Conservation (phyloP, 805 yeast species). For the Ogataea dorogensis region DNA sequence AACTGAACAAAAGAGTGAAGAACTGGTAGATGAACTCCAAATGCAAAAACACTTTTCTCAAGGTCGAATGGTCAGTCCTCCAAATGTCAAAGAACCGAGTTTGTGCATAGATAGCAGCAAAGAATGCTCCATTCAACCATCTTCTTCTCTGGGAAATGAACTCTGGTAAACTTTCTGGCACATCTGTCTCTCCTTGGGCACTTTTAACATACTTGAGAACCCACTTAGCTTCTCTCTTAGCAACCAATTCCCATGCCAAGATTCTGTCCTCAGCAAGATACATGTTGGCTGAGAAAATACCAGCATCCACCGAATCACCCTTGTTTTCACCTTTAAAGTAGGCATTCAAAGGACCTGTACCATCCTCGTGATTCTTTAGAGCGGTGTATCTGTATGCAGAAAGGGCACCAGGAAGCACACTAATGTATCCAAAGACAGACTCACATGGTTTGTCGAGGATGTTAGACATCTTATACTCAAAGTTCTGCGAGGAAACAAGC, state of each 20-base stretch:
- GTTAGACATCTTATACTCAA: slow-evolving; percentile 96
- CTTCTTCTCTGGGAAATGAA: slow-evolving; percentile 94
- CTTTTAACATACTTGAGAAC: slow-evolving; percentile 86
- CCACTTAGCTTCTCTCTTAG: slow-evolving; percentile 82
- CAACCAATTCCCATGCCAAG: slow-evolving; percentile 92
- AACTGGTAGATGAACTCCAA: slow-evolving; percentile 89
- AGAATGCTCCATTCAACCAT: slow-evolving; percentile 97
- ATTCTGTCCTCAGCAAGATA: slow-evolving; percentile 96
- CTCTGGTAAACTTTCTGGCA: slow-evolving; percentile 92
- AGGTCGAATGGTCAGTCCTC: slow-evolving; percentile 78
- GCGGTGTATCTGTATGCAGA: slow-evolving; percentile 94
- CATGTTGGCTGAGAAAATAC: slow-evolving; percentile 94
- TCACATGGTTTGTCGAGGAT: slow-evolving; percentile 93
- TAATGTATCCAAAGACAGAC: slow-evolving; percentile 86
- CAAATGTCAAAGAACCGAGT: slow-evolving; percentile 84
- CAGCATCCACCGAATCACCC: slow-evolving; percentile 41
- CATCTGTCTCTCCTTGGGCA: slow-evolving; percentile 96
- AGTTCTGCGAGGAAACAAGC: slow-evolving; percentile 92
- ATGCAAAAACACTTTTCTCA: slow-evolving; percentile 80
- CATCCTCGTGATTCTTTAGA: slow-evolving; percentile 77
- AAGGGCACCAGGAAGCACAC: slow-evolving; percentile 93
- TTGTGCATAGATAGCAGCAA: slow-evolving; percentile 91
- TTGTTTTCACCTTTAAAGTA: slow-evolving; percentile 82
- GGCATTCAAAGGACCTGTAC: slow-evolving; percentile 86
- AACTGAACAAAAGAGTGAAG: slow-evolving; percentile 74